A percentile compares a stretch with the other conserved stretches of the same genome.
Conservation (phyloP, 2,329 filamentous ascomycete genomes). For the Phyllosticta citribraziliensis region DNA sequence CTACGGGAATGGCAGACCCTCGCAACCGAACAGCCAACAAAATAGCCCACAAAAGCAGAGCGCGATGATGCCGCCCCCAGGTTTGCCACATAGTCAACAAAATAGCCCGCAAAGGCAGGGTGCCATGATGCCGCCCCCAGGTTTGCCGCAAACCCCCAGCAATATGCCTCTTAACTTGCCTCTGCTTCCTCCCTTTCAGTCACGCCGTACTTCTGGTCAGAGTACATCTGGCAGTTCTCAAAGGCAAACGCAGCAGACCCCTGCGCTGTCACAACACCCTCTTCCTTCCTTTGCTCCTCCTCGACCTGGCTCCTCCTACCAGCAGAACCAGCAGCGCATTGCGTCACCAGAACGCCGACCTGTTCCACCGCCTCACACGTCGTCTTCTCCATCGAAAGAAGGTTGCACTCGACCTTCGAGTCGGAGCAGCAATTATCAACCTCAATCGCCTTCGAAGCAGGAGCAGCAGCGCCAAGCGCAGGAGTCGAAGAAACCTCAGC, state of each 20-base stretch:
- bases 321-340: not conserved
- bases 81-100: not conserved
- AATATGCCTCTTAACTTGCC: constrained; percentile 23
- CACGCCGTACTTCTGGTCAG: constrained; percentile 11
- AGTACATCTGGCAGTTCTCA: constrained; percentile 1
- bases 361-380: not conserved
- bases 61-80: not conserved
- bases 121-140: not conserved
- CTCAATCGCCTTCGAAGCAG: not conserved
- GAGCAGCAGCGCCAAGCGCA: not conserved
- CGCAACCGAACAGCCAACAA: not conserved
- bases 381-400: not conserved
- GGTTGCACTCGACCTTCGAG: not conserved
- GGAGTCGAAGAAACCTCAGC: not conserved
- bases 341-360: not conserved
- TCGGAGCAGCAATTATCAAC: not conserved
- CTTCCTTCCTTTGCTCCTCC: constrained; percentile 18
- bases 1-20: not conserved
- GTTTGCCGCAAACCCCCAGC: not conserved
- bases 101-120: not conserved
- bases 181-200: constrained; percentile 25
- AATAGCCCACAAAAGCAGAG: not conserved
- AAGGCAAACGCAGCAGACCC: constrained; percentile 10
- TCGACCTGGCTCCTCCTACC: not conserved
- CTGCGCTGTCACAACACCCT: constrained; percentile 23